A percentile compares a stretch with the other conserved stretches of the same genome.
phyloP scores from a whole-genome alignment of 208 protist genomes.

The Leishmania mexicana region DNA sequence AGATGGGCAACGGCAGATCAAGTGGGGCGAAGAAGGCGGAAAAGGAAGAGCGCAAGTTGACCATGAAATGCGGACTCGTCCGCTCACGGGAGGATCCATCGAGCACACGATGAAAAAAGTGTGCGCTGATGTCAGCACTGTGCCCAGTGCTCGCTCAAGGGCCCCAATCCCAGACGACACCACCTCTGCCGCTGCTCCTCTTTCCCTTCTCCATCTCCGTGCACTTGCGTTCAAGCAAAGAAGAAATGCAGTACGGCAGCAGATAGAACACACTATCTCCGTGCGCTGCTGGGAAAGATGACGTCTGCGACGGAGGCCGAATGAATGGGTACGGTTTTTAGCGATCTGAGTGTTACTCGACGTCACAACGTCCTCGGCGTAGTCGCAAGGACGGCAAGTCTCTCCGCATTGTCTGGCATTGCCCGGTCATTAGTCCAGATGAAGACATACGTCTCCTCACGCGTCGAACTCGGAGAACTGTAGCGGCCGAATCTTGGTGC shows the following conservation, averaged over 20 bases:
- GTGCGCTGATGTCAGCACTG: background rate
- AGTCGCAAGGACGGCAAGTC: background rate
- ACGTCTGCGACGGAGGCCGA: background rate
- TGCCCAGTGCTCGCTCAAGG: background rate
- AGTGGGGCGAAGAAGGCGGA: background rate
- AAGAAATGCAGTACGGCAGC: background rate
- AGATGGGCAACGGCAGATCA: background rate
- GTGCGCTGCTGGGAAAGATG: background rate
- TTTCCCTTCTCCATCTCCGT: background rate
- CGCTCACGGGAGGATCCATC: background rate
- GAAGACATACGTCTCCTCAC: background rate
- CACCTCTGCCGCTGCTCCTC: background rate
- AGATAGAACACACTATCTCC: background rate
- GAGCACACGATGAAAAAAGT: background rate
- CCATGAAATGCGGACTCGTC: background rate
- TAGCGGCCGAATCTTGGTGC: constrained; percentile 56
- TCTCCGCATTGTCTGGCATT: background rate
- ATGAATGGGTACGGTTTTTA: background rate
- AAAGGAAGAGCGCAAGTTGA: background rate
- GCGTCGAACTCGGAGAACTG: constrained; percentile 88
- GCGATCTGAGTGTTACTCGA: background rate
- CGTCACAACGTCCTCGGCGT: background rate
- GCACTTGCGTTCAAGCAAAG: too few relatives aligned
- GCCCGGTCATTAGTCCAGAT: background rate
- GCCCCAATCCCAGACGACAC: background rate